Evolutionary conservation across 2,329 filamentous ascomycete species (phyloP), one percentile per base, ranked within the genome.

Genomic region (Aspergillus novofumigatus): DNA sequence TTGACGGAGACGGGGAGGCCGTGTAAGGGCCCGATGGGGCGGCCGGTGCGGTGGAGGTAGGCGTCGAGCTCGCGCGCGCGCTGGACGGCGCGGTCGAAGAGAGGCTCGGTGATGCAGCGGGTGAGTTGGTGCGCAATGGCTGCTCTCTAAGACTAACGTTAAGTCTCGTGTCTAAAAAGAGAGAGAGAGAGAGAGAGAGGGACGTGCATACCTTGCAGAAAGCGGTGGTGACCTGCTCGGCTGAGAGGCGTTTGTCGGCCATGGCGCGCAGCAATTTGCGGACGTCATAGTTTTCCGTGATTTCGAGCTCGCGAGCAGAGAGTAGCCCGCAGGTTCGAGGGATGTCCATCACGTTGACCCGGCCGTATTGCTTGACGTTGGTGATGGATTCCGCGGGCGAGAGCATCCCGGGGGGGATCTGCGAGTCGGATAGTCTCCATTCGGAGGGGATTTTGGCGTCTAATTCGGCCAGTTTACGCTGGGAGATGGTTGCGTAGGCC

Each of bases 1-100:
- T 80, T 82, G 41, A 82, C 59, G 32, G 75, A 77, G 50, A 88
- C 75, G 0, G 85, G 85, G 0, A 88, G 74, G 6, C 86, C 85
- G 64, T 88, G 85, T 0, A 89, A 74, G 1, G 85, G 84, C 0
- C 85, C 86, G 2, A 82, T 66, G 1, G 80, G 73, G 50, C 68
- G 71, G 0, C 73, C 74, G 44, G 72, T 74, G 42, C 60, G 67
- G n/a, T 59, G 55, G 21, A 76, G 57, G 59, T 82, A 73, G 0
- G 71, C 67, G 55, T 85, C 83, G 0, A 84, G 75, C 23, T 75
- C 63, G n/a, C 71, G 67, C 0, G 81, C 82, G 11, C 74, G 74
- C n/a, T 73, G 56, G 0, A 85, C 42, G 1, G 83, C 83, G 8
- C 74, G 64, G 2, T 77, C 72, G 62, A 83, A 81, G 49, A 83